Percentiles rank a stretch among this genome's conserved stretches.
These are phyloP conservation scores for Pinus taeda DNA, from an alignment of 75 land plant genomes.

Conservation along the genomic window DNA sequence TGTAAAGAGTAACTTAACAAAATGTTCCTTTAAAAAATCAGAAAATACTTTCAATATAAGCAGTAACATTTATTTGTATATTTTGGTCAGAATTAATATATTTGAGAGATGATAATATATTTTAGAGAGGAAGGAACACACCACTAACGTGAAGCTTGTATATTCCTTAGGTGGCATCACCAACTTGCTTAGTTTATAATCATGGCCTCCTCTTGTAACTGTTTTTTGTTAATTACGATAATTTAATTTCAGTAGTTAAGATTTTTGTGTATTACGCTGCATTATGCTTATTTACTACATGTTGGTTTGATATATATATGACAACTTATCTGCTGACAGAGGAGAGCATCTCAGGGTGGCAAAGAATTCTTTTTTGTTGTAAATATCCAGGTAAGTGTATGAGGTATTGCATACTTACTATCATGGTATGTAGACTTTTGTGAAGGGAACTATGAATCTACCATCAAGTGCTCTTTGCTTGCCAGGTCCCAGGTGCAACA, in stretches of 20 bases:
- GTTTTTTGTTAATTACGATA: background rate
- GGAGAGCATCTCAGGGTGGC: constrained; percentile 59
- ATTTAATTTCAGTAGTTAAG: background rate
- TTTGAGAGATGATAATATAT: background rate
- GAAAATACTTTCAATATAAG: background rate
- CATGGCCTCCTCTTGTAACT: no score
- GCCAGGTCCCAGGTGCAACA: constrained; percentile 83
- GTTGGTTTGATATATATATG: background rate
- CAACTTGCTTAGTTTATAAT: no score
- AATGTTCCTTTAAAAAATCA: background rate
- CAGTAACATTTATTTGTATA: background rate
- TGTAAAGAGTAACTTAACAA: background rate
- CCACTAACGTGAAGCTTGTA: background rate
- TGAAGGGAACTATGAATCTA: background rate
- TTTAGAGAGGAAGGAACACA: background rate
- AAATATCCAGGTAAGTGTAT: constrained; percentile 68
- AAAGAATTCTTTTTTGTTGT: constrained; percentile 76
- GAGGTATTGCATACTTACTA: background rate
- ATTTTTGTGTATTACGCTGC: background rate
- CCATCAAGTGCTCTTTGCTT: background rate
- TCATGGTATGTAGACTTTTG: background rate
- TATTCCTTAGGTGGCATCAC: background rate
- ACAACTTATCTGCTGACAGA: constrained; percentile 32
- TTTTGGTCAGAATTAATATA: background rate
- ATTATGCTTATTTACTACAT: constrained; percentile 6